A percentile compares a stretch with the other conserved stretches of the same genome.
Evolutionary conservation across 139 green algal species (phyloP).

Genomic region (Chlorella sp.): DNA sequence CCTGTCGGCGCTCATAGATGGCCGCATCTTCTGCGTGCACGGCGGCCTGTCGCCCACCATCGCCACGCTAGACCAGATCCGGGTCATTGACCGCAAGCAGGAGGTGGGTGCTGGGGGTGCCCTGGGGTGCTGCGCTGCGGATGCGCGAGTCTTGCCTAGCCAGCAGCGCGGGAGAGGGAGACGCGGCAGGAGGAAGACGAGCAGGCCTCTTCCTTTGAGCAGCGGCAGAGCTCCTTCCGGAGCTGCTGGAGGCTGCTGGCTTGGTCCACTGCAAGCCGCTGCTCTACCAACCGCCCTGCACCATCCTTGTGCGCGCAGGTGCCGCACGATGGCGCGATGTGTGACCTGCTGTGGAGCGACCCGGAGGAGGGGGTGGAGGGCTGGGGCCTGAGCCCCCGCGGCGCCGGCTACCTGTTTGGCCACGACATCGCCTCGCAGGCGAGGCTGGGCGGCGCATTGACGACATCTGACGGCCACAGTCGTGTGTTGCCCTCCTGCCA

Average conservation of each 20-base stretch:
- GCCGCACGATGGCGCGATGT: constrained; percentile 98
- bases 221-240: no score
- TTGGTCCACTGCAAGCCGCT: no score
- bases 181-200: no score
- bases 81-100: constrained; percentile 97
- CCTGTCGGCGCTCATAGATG: constrained; percentile 91
- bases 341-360: constrained; percentile 97
- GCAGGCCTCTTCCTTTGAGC: no score
- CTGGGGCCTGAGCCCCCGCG: constrained; percentile 86
- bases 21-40: constrained; percentile 94
- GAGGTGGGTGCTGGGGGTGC: constrained; percentile 52
- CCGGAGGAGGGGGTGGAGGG: constrained; percentile 96
- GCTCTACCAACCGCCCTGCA: no score
- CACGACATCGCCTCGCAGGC: constrained; percentile 78
- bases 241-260: no score
- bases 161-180: no score
- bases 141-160: no score
- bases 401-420: constrained; percentile 97
- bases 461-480: not conserved
- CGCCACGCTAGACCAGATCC: constrained; percentile 92
- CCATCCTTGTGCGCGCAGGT: constrained; percentile 65
- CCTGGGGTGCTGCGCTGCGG: not conserved
- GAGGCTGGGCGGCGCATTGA: not conserved
- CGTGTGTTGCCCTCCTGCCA: not conserved
- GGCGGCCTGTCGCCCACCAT: constrained; percentile 95